Evolutionary conservation across 2,329 filamentous ascomycete species (phyloP).

Genomic region (Pseudogymnoascus sp.): DNA sequence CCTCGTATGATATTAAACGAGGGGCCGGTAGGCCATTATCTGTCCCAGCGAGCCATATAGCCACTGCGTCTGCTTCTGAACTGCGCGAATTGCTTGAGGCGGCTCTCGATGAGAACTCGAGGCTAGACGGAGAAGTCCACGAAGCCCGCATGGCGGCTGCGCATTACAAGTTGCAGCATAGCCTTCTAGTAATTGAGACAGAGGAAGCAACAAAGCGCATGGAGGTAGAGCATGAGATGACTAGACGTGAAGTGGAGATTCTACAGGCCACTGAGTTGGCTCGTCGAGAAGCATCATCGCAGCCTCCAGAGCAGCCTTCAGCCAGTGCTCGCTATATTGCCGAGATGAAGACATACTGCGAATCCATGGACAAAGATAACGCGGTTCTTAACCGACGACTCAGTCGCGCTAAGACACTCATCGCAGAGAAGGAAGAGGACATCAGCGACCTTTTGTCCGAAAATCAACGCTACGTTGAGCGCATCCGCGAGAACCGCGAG

Average conservation of each 20-base stretch:
- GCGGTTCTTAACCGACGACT: conserved; percentile 54
- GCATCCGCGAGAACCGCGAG: conserved; percentile 83
- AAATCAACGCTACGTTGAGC: conserved; percentile 65
- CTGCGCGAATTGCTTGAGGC: conserved; percentile 48
- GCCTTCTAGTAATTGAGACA: conserved; percentile 73
- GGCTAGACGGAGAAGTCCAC: conserved; percentile 38
- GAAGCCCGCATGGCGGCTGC: conserved; percentile 75
- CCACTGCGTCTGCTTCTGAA: conserved; percentile 45
- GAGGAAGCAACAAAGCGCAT: conserved; percentile 79
- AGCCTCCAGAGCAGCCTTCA: conserved; percentile 35
- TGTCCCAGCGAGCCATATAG: conserved; percentile 37
- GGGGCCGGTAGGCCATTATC: conserved; percentile 9
- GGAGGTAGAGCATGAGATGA: conserved; percentile 85
- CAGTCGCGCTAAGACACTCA: conserved; percentile 66
- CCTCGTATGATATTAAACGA: conserved; percentile 18
- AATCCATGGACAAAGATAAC: conserved; percentile 59
- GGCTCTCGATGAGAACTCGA: conserved; percentile 47
- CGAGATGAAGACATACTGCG: conserved; percentile 58
- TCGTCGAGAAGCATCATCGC: conserved; percentile 41
- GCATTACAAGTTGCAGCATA: conserved; percentile 86
- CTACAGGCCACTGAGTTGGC: conserved; percentile 66
- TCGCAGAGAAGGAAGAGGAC: conserved; percentile 70
- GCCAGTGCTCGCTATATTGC: conserved; percentile 42
- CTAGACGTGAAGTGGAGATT: conserved; percentile 78
- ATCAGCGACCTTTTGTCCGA: conserved; percentile 63